Base-by-base conservation (phyloP, 73 alveolate genomes). In the Stentor coeruleus region DNA sequence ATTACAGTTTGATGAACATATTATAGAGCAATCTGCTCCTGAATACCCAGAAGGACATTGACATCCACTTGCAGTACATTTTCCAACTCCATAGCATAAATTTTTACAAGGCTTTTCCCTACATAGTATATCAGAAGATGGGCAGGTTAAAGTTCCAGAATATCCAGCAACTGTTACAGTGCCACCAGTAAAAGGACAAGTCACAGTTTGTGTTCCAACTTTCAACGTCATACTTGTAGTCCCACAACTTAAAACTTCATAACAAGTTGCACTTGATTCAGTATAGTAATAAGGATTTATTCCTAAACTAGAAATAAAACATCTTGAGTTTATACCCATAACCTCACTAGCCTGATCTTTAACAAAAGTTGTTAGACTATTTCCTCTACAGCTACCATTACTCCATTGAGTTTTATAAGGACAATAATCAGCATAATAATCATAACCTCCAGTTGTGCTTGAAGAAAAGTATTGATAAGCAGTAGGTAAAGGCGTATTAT, bases 131-230 rank as follows among this genome's bases (percentile, higher is more conserved):
- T 66, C 37, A 66, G 79, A 66, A 31, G n/a, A 14, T 26, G 79
- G 79, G 37, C 79, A 66, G 11, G n/a, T 66, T 11, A 66, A 31
- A 15, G 15, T 31, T 1, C 79, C 79, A 66, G n/a, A 28, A 20
- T 11, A 66, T 15, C 42, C 79, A 66, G 79, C 14, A 1, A 66
- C 36, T 28, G 79, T 66, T 15, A 66, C 39, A 33, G 11, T 15
- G 37, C 79, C 79, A 28, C 79, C 79, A 66, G 79, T 66, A 66
- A 66, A 66, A 11, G 79, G 79, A 66, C 79, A 66, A 66, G n/a
- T 26, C 15, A 33, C 79, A 20, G 79, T 66, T 1, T 20, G 49
- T 26, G 26, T 31, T 26, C 39, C 36, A 66, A 66, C 41, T 33
- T 66, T 31, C 15, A 66, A 20, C 26, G 37, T 31, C 0, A 40